A percentile compares a stretch with the other conserved stretches of the same genome.
These are phyloP conservation scores for Spirogloea muscicola DNA, from an alignment of 139 green algal species.

Conservation along the genomic window DNA sequence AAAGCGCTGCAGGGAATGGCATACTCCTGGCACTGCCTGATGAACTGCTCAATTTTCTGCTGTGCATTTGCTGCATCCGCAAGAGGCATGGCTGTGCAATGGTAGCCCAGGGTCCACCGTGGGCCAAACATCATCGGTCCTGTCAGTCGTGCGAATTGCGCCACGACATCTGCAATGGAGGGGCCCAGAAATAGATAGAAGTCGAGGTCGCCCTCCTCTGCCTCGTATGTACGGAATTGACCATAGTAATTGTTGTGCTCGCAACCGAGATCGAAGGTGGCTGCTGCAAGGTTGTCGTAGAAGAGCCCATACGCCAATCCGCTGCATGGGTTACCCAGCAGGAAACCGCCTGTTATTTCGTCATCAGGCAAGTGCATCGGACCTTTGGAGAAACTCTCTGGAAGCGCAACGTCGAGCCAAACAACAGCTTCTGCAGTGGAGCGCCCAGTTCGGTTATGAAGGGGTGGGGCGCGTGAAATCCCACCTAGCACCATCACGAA, in stretches of 20 bases:
- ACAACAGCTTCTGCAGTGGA: too few relatives aligned
- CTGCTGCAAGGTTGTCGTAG: constrained; percentile 31
- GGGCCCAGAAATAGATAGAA: constrained; percentile 24
- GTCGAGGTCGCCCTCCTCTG: constrained; percentile 26
- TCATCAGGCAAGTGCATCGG: too few relatives aligned
- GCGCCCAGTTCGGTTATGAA: not conserved
- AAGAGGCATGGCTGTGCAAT: constrained; percentile 33
- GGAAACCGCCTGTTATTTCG: too few relatives aligned
- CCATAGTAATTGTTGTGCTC: constrained; percentile 46
- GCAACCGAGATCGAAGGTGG: constrained; percentile 38
- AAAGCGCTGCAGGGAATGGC: constrained; percentile 34
- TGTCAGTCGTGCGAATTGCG: not conserved
- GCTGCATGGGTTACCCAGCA: too few relatives aligned
- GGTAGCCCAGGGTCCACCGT: constrained; percentile 26
- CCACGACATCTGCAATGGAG: not conserved
- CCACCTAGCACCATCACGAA: not conserved
- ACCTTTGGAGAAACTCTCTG: too few relatives aligned
- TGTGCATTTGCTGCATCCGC: constrained; percentile 35
- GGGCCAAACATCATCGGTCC: not conserved
- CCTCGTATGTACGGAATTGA: constrained; percentile 11
- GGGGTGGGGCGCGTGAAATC: not conserved
- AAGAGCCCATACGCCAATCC: constrained; percentile 23
- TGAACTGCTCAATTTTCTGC: constrained; percentile 18
- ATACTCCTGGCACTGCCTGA: not conserved
- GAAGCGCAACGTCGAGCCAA: too few relatives aligned